phyloP scores from a whole-genome alignment of 1,139 yeast genomes.

The Pichia sp. region DNA sequence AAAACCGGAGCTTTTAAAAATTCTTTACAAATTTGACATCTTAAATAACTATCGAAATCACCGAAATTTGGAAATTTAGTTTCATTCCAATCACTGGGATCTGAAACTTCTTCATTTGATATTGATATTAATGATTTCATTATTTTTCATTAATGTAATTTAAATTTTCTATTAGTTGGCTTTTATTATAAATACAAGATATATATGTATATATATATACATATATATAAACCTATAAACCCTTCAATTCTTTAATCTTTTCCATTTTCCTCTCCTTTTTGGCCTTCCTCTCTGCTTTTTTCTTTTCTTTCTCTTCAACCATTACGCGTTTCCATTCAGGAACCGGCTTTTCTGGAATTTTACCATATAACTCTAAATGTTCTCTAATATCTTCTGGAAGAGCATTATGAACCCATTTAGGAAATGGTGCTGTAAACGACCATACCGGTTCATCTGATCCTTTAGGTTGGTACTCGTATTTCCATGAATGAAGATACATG shows the following conservation, averaged over 20 bases:
- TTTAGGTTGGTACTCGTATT: slow-evolving; percentile 23
- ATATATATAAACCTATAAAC: too few relatives aligned
- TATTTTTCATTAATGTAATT: background rate
- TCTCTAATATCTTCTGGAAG: background rate
- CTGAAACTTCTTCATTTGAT: slow-evolving; percentile 36
- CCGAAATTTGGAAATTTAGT: slow-evolving; percentile 51
- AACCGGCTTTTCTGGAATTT: too few relatives aligned
- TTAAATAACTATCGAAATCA: slow-evolving; percentile 60
- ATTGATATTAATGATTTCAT: slow-evolving; percentile 18
- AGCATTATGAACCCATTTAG: slow-evolving; percentile 31
- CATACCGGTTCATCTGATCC: background rate
- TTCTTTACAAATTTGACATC: slow-evolving; percentile 93
- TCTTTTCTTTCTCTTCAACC: too few relatives aligned
- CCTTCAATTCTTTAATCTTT: too few relatives aligned
- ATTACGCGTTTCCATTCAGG: too few relatives aligned
- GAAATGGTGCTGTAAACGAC: slow-evolving; percentile 30
- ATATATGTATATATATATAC: too few relatives aligned
- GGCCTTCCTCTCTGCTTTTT: too few relatives aligned
- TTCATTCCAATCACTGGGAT: slow-evolving; percentile 63
- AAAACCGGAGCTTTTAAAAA: slow-evolving; percentile 75
- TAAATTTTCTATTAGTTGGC: too few relatives aligned
- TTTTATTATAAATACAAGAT: too few relatives aligned
- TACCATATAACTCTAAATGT: too few relatives aligned
- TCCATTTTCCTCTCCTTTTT: too few relatives aligned
- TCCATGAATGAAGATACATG: slow-evolving; percentile 53